Evolutionary conservation across 192 early-diverging fungal species (phyloP), one percentile per base, ranked within the genome.

Genomic region (Spizellomyces punctatus): DNA sequence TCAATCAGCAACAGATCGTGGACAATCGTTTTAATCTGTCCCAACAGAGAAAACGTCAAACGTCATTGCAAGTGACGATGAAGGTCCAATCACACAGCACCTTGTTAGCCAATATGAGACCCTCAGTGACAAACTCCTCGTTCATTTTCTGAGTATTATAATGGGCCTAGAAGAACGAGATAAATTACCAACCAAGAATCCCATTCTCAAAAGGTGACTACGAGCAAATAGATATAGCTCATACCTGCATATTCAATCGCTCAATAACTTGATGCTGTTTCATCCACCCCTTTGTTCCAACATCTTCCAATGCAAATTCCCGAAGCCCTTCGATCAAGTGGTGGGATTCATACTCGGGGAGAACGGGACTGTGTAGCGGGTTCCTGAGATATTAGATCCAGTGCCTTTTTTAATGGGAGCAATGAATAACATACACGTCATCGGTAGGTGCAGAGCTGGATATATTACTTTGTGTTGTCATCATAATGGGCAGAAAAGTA

Each of bases 111-210:
- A 72, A 72, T 6, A 83, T 41, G 41, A 86, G 71, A 4, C 49
- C 46, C 36, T 81, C 80, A 8, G 81, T 73, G 47, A 86, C 74
- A 68, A 76, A 86, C 49, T 81, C 80, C 52, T 86, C 84, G 36
- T 58, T 67, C 41, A 77, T 65, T 12, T 67, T 46, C 64, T 66
- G 63, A 22, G 73, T 67, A 73, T 81, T 83, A 48, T 64, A 55
- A 72, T 86, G 84, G 17, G 84, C 81, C 64, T 60, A 36, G 27
- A 36, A 36, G 27, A 36, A 36, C 27, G 27, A 3, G 3, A 3
- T 36, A 36, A 36, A 36, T 36, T 36, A 36, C 0, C 10, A 0
- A 72, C 14, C 1, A 36, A 36, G 27, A 36, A 36, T 36, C 27
- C 27, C 27, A 36, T 36, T 36, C 27, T 36, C 27, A 36, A 36